Conservation (phyloP, 805 yeast genomes). For the Zygotorulaspora danielsina region DNA sequence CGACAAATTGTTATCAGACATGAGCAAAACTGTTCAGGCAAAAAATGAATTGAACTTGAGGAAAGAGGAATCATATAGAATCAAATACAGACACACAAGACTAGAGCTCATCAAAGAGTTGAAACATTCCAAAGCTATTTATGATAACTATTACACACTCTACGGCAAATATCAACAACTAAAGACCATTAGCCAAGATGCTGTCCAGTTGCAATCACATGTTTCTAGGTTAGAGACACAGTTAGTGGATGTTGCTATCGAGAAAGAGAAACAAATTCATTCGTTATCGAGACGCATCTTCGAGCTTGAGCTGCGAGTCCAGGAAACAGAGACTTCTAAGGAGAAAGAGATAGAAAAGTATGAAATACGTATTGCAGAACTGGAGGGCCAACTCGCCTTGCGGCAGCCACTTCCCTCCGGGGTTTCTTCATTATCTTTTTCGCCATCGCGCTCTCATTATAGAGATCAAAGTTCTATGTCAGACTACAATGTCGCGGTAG, state of each 20-base stretch:
- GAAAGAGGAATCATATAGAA: constrained; percentile 15
- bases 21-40: constrained; percentile 15
- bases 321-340: constrained; percentile 24
- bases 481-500: constrained; percentile 18
- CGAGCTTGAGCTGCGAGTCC: constrained; percentile 23
- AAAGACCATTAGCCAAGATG: constrained; percentile 12
- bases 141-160: constrained; percentile 36
- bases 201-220: constrained; percentile 16
- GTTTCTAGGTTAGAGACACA: constrained; percentile 27
- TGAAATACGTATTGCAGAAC: constrained; percentile 28
- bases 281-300: constrained; percentile 27
- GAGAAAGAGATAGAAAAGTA: constrained; percentile 25
- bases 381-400: constrained; percentile 22
- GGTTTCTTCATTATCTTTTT: constrained; percentile 10
- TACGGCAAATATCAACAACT: constrained; percentile 33
- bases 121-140: constrained; percentile 34
- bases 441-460: constrained; percentile 10
- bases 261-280: constrained; percentile 31
- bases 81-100: constrained; percentile 28
- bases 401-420: constrained; percentile 7
- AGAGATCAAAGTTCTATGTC: constrained; percentile 12
- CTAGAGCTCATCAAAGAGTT: constrained; percentile 35
- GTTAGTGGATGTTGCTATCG: constrained; percentile 20
- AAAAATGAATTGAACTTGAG: constrained; percentile 8
- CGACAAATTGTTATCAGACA: constrained; percentile 22